These are phyloP conservation scores for Ophiocordyceps sinensis DNA, from an alignment of 2,329 filamentous ascomycete genomes.

Conservation along the genomic window DNA sequence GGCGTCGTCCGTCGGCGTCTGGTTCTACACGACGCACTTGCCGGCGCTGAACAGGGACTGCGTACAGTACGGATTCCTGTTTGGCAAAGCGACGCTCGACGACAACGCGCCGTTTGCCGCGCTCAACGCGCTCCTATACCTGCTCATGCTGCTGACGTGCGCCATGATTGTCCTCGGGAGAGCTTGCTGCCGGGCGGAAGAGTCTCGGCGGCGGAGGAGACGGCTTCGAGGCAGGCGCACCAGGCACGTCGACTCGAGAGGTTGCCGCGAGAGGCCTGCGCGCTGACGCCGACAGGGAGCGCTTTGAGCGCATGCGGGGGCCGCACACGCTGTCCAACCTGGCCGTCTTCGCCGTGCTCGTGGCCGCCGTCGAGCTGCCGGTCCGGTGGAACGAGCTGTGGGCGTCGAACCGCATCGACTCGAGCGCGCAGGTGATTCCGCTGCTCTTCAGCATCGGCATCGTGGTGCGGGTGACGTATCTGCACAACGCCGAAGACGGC, in stretches of 20 bases:
- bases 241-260: constrained; percentile 3
- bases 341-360: constrained; percentile 13
- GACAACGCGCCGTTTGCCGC: constrained; percentile 12
- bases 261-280: background rate
- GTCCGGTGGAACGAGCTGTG: constrained; percentile 18
- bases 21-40: constrained; percentile 16
- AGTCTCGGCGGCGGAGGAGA: constrained; percentile 1
- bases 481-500: constrained; percentile 6
- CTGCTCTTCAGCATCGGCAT: constrained; percentile 16
- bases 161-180: constrained; percentile 9
- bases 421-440: constrained; percentile 16
- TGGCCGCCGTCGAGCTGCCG: constrained; percentile 17
- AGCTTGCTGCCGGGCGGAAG: constrained; percentile 5
- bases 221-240: constrained; percentile 6
- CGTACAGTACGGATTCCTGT: constrained; percentile 17
- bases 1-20: constrained; percentile 15
- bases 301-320: background rate
- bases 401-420: constrained; percentile 9
- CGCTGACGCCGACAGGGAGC: background rate
- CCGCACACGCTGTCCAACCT: constrained; percentile 7
- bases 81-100: constrained; percentile 13
- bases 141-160: constrained; percentile 12
- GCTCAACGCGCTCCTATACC: constrained; percentile 15
- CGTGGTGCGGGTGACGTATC: constrained; percentile 9
- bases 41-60: constrained; percentile 11